phyloP scores from a whole-genome alignment of 768 basidiomycete species.

The Tricholoma saponaceum region DNA sequence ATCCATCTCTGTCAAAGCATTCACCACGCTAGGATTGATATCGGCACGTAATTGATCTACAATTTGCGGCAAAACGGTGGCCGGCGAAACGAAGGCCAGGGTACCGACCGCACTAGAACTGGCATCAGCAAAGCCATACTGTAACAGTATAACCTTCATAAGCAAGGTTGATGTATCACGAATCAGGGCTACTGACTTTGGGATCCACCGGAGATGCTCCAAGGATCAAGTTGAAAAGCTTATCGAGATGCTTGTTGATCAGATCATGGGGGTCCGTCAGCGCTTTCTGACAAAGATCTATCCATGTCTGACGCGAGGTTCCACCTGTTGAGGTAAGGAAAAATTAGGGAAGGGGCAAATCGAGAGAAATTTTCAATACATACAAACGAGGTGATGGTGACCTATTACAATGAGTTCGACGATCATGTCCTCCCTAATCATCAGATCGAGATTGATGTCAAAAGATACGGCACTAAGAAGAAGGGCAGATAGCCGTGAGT shows the following conservation, averaged over 20 bases:
- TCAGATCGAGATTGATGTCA: constrained; percentile 35
- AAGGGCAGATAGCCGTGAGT: constrained; percentile 46
- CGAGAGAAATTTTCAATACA: constrained; percentile 19
- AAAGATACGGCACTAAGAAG: constrained; percentile 50
- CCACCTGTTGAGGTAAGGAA: constrained; percentile 29
- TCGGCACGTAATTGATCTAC: constrained; percentile 62
- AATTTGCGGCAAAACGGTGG: constrained; percentile 61
- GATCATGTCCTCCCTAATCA: constrained; percentile 41
- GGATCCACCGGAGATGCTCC: constrained; percentile 39
- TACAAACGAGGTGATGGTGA: constrained; percentile 68
- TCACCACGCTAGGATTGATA: constrained; percentile 56
- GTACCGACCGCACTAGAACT: constrained; percentile 74
- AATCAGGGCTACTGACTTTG: constrained; percentile 35
- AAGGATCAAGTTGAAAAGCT: constrained; percentile 45
- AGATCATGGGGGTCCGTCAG: constrained; percentile 62
- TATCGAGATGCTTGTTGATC: constrained; percentile 45
- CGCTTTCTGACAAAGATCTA: constrained; percentile 74
- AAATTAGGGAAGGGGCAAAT: not conserved
- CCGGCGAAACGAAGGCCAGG: constrained; percentile 76
- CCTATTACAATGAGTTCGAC: constrained; percentile 60
- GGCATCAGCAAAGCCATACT: constrained; percentile 59
- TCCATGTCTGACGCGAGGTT: constrained; percentile 66
- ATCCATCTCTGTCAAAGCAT: constrained; percentile 66
- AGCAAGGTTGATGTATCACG: not conserved
- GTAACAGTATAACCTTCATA: not conserved